phyloP scores from a whole-genome alignment of 768 basidiomycete species.

The Leccinum sublutescens region DNA sequence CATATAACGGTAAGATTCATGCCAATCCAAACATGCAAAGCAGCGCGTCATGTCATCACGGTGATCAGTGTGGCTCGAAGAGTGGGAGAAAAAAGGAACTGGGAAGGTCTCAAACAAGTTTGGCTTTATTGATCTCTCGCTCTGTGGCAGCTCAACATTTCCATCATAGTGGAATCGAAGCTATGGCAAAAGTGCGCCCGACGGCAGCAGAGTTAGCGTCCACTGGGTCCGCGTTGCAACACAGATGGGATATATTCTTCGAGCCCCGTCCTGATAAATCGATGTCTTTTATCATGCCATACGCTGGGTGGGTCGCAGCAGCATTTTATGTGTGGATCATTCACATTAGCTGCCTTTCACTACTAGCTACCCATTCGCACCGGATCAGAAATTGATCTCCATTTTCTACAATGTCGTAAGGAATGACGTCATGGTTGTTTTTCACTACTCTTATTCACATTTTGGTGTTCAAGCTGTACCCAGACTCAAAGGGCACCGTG shows the following conservation, averaged over 20 bases:
- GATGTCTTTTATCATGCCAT: slow-evolving; percentile 40
- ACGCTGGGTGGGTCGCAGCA: slow-evolving; percentile 38
- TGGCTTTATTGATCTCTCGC: slow-evolving; percentile 1
- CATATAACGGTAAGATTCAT: background rate
- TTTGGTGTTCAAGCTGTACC: slow-evolving; percentile 35
- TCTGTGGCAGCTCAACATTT: background rate
- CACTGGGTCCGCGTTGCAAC: background rate
- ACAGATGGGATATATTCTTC: slow-evolving; percentile 47
- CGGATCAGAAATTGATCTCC: slow-evolving; percentile 29
- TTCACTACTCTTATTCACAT: background rate
- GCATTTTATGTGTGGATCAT: background rate
- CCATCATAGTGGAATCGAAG: background rate
- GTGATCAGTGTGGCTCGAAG: slow-evolving; percentile 25
- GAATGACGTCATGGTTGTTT: too few species aligned
- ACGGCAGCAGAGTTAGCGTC: background rate
- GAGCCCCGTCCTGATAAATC: slow-evolving; percentile 53
- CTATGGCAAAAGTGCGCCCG: slow-evolving; percentile 1
- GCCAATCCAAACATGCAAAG: background rate
- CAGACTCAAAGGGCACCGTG: slow-evolving; percentile 44
- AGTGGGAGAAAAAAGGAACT: slow-evolving; percentile 38
- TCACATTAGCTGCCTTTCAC: background rate
- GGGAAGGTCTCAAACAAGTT: slow-evolving; percentile 59
- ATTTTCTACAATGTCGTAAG: slow-evolving; percentile 35
- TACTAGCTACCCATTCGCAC: slow-evolving; percentile 26
- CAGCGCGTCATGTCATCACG: background rate